Evolutionary conservation across 371 early-diverging fungal species (phyloP).

Genomic region (Chytridium lagenaria): DNA sequence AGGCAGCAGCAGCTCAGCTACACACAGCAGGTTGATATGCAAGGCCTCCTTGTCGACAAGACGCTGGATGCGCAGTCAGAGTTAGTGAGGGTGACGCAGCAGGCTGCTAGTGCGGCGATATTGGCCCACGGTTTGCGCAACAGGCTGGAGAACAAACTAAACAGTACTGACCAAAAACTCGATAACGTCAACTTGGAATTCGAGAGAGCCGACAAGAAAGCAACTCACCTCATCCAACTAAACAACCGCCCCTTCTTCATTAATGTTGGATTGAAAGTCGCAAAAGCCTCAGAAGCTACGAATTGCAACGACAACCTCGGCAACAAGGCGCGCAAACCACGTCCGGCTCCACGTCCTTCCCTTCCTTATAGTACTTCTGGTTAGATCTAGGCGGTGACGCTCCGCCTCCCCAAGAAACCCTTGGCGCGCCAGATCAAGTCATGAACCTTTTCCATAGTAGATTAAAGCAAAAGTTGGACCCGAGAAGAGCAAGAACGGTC

Average conservation of each 20-base stretch:
- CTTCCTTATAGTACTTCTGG: slow-evolving; percentile 13
- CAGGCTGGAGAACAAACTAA: background rate
- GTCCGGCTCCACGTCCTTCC: background rate
- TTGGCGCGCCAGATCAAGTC: slow-evolving; percentile 3
- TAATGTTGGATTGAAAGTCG: background rate
- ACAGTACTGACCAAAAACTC: background rate
- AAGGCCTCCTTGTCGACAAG: slow-evolving; percentile 1
- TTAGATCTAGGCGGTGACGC: slow-evolving; percentile 2
- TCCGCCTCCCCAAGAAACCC: background rate
- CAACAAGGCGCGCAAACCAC: no score
- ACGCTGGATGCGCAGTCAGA: slow-evolving; percentile 2
- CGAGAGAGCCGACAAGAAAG: slow-evolving; percentile 11
- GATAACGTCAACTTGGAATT: background rate
- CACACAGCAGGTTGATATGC: no score
- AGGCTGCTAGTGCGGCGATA: background rate
- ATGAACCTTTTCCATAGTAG: background rate
- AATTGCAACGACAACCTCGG: no score
- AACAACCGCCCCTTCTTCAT: slow-evolving; percentile 14
- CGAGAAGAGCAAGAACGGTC: slow-evolving; percentile 15
- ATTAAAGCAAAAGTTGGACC: slow-evolving; percentile 5
- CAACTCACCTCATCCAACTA: slow-evolving; percentile 4
- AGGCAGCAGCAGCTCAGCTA: no score
- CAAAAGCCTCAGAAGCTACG: slow-evolving; percentile 9
- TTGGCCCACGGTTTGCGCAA: background rate
- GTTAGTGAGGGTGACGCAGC: background rate